These are phyloP conservation scores for Leonotis leonurus DNA, from an alignment of 257 asterid species.

Conservation along the genomic window DNA sequence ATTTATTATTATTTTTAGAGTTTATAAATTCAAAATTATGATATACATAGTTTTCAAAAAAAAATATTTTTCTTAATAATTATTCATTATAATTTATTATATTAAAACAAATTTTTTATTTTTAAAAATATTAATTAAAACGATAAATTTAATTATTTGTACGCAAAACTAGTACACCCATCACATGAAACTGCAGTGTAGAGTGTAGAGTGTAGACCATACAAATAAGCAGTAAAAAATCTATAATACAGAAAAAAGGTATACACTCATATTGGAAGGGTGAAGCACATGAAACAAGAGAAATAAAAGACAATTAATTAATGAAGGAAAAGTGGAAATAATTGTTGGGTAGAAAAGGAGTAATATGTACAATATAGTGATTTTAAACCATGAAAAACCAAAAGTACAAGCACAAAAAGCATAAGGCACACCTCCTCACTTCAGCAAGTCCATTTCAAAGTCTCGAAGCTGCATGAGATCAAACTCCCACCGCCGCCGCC, in stretches of 20 bases:
- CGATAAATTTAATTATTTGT: too few relatives aligned
- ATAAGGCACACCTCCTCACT: slow-evolving; percentile 27
- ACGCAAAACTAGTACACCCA: too few relatives aligned
- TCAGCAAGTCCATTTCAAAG: slow-evolving; percentile 26
- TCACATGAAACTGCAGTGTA: too few relatives aligned
- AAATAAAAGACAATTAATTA: not conserved
- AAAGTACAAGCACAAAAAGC: slow-evolving; percentile 27
- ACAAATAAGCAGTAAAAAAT: not conserved
- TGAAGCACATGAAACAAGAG: slow-evolving; percentile 3
- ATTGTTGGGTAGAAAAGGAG: not conserved
- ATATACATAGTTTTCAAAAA: too few relatives aligned
- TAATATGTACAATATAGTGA: slow-evolving; percentile 15
- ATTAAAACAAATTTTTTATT: too few relatives aligned
- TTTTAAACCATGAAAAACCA: not conserved
- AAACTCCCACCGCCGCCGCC: slow-evolving; percentile 26
- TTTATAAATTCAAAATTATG: too few relatives aligned
- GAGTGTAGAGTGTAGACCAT: not conserved
- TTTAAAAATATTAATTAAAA: too few relatives aligned
- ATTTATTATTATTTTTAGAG: too few relatives aligned
- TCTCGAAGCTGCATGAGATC: slow-evolving; percentile 32
- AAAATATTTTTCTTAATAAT: too few relatives aligned
- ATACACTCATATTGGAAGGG: not conserved
- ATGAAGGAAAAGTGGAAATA: not conserved
- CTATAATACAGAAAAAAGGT: not conserved
- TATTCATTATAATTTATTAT: too few relatives aligned